Conservation (phyloP, 75 land plant genomes). For the Sequoia sempervirens region DNA sequence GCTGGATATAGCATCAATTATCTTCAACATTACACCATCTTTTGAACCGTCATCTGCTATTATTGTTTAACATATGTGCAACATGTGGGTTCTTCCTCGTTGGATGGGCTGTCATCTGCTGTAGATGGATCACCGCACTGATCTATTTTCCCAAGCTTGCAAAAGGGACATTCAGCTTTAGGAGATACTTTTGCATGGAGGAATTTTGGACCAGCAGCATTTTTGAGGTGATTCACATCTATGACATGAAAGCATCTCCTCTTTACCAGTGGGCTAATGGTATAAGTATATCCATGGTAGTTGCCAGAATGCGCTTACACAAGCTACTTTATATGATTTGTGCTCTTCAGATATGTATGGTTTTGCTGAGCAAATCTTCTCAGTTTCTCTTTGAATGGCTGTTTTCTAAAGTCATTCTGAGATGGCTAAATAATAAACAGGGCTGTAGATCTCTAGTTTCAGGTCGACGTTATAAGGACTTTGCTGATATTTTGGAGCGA, state of each 20-base stretch:
- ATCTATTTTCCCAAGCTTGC: not conserved
- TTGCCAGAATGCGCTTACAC: not conserved
- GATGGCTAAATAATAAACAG: not conserved
- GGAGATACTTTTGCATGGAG: not conserved
- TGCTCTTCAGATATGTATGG: not conserved
- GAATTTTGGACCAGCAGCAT: not conserved
- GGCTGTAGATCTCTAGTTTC: too few species aligned
- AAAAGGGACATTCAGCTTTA: not conserved
- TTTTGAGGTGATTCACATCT: not conserved
- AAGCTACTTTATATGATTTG: not conserved
- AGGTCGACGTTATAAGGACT: not conserved
- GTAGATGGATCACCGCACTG: not conserved
- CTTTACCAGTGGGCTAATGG: not conserved
- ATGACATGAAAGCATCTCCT: not conserved
- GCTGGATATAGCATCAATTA: too few species aligned
- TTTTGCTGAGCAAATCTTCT: not conserved
- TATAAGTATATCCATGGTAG: too few species aligned
- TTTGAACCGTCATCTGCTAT: too few species aligned
- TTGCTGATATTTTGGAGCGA: not conserved
- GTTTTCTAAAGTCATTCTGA: not conserved
- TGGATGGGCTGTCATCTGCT: not conserved
- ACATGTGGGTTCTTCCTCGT: not conserved
- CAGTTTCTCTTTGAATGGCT: not conserved
- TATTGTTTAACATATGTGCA: too few species aligned
- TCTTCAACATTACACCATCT: not conserved